Evolutionary conservation across 495 filamentous ascomycete species (phyloP).

Genomic region (Talaromyces stipitatus): DNA sequence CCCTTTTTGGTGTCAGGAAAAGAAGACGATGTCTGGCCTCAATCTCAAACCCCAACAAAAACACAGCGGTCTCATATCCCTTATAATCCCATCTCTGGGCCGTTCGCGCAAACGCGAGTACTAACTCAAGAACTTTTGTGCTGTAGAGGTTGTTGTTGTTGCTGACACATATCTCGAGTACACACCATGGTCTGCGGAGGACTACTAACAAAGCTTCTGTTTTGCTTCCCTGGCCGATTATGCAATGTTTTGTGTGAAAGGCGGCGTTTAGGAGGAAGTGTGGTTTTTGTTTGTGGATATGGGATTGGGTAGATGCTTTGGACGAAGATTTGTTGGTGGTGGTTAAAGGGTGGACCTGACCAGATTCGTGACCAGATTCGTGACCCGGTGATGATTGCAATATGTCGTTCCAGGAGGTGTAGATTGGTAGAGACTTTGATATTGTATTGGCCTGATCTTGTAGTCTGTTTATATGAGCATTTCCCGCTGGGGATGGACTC

Average conservation of each 20-base stretch:
- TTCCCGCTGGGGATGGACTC: neutral
- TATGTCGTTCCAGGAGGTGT: neutral
- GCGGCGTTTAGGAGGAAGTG: conserved; percentile 1
- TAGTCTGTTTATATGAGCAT: neutral
- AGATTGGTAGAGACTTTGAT: neutral
- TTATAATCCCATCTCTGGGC: neutral
- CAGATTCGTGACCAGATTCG: no score
- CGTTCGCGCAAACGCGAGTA: neutral
- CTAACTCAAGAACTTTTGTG: neutral
- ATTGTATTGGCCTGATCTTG: neutral
- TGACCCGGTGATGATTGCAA: neutral
- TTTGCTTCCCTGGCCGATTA: neutral
- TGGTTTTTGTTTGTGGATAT: neutral
- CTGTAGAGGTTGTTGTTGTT: neutral
- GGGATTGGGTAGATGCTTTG: neutral
- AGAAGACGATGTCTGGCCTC: neutral
- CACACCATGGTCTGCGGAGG: conserved; percentile 3
- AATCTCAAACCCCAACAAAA: conserved; percentile 1
- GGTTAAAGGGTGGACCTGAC: neutral
- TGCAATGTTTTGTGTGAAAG: neutral
- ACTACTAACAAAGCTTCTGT: neutral
- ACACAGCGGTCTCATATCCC: neutral
- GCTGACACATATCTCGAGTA: conserved; percentile 3
- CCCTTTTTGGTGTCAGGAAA: neutral
- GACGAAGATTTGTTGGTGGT: neutral